Percentiles rank a stretch among this genome's conserved stretches.
Evolutionary conservation across 192 early-diverging fungal species (phyloP).

Genomic region (Rhizoclosmatium globosum): DNA sequence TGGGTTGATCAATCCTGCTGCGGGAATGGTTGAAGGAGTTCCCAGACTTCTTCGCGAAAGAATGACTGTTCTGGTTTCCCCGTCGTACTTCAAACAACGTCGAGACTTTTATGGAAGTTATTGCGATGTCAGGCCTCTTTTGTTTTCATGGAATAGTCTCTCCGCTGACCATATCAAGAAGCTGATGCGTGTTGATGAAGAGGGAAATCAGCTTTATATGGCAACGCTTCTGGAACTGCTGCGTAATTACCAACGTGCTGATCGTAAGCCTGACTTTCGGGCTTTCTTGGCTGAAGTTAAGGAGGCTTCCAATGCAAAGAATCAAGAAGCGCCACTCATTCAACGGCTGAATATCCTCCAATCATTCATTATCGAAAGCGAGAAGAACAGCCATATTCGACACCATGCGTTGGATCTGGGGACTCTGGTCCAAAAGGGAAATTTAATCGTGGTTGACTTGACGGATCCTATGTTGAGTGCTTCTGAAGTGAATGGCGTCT

Average conservation of each 20-base stretch:
- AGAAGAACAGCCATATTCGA: slow-evolving; percentile 6
- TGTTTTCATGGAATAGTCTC: slow-evolving; percentile 42
- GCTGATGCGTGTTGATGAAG: slow-evolving; percentile 42
- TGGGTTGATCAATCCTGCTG: slow-evolving; percentile 4
- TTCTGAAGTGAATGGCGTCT: slow-evolving; percentile 44
- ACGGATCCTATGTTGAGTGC: slow-evolving; percentile 43
- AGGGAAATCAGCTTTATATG: slow-evolving; percentile 50
- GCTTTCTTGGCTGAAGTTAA: slow-evolving; percentile 17
- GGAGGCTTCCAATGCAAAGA: slow-evolving; percentile 22
- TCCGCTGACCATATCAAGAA: slow-evolving; percentile 42
- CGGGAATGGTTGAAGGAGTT: background rate
- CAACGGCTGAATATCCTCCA: slow-evolving; percentile 43
- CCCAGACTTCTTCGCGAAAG: background rate
- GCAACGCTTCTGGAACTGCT: slow-evolving; percentile 28
- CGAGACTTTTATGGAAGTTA: slow-evolving; percentile 37
- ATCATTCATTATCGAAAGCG: slow-evolving; percentile 36
- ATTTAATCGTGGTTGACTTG: slow-evolving; percentile 26
- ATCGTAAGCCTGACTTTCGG: slow-evolving; percentile 17
- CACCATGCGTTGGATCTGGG: slow-evolving; percentile 15
- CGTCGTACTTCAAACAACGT: slow-evolving; percentile 40
- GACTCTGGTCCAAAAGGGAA: slow-evolving; percentile 5
- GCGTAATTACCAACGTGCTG: slow-evolving; percentile 4
- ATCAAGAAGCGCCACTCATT: slow-evolving; percentile 38
- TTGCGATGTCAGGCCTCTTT: slow-evolving; percentile 39
- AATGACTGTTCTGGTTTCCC: slow-evolving; percentile 45